phyloP scores from a whole-genome alignment of 805 yeast species.

The Yamadazyma philogaea region DNA sequence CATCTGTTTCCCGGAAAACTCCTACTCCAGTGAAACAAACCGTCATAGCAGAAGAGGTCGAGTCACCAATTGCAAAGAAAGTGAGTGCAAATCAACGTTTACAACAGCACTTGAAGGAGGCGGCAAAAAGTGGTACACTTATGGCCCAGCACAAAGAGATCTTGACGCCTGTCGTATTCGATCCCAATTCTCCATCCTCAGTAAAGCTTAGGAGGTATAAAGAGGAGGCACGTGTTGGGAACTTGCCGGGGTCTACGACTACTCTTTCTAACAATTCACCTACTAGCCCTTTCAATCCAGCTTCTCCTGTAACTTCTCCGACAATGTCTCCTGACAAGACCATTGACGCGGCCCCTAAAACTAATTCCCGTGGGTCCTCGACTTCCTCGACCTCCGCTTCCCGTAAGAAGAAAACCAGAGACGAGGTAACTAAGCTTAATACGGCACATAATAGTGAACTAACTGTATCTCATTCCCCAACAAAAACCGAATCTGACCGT shows the following conservation, averaged over 20 bases:
- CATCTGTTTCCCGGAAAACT: slow-evolving; percentile 4
- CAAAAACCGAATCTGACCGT: not conserved
- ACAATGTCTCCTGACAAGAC: no score
- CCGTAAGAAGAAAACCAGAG: slow-evolving; percentile 17
- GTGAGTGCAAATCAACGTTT: slow-evolving; percentile 38
- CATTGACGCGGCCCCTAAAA: not conserved
- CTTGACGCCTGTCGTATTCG: slow-evolving; percentile 36
- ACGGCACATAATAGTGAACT: slow-evolving; percentile 30
- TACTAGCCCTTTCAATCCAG: slow-evolving; percentile 1
- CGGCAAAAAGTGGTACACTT: slow-evolving; percentile 35
- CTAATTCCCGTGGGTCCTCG: not conserved
- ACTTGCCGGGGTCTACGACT: not conserved
- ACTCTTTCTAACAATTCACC: not conserved
- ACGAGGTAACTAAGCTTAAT: slow-evolving; percentile 26
- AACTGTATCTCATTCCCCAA: not conserved
- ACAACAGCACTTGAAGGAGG: slow-evolving; percentile 37
- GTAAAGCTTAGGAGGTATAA: slow-evolving; percentile 16
- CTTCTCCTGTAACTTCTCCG: no score
- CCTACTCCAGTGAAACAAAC: slow-evolving; percentile 4
- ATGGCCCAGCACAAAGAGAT: slow-evolving; percentile 36
- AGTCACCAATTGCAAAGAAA: slow-evolving; percentile 13
- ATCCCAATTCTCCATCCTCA: slow-evolving; percentile 35
- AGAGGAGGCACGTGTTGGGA: slow-evolving; percentile 6
- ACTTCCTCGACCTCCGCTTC: not conserved
- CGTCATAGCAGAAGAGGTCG: slow-evolving; percentile 14